Conservation (phyloP, 257 asterid genomes). For the Nicotiana undulata region DNA sequence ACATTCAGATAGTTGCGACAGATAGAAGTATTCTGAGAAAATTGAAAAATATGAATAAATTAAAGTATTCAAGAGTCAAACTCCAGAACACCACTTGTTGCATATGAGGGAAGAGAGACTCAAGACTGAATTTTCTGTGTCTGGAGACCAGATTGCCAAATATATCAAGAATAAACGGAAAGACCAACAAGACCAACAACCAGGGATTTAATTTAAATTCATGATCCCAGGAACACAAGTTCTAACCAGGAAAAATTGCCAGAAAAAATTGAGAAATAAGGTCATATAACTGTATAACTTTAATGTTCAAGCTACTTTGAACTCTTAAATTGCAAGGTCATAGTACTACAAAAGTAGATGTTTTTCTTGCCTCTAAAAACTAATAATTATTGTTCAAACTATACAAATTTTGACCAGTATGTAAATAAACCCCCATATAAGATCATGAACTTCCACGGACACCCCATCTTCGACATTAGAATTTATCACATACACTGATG, state of each 20-base stretch:
- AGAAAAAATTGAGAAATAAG: not conserved
- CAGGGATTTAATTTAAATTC: not conserved
- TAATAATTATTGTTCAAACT: slow-evolving; percentile 14
- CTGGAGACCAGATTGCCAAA: not conserved
- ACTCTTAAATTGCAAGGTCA: slow-evolving; percentile 1
- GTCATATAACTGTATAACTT: not conserved
- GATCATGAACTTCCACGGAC: not conserved
- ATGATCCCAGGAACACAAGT: not conserved
- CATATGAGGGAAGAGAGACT: not conserved
- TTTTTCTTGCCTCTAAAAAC: not conserved
- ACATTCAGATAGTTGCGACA: not conserved
- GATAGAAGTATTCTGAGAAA: not conserved
- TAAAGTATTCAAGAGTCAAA: not conserved
- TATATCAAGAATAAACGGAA: not conserved
- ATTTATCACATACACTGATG: not conserved
- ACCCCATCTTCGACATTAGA: not conserved
- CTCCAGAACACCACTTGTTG: not conserved
- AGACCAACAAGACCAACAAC: not conserved
- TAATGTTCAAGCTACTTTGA: not conserved
- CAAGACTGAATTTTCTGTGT: not conserved
- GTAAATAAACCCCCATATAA: slow-evolving; percentile 6
- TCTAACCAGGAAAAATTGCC: not conserved
- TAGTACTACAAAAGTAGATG: slow-evolving; percentile 4
- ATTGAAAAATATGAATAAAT: not conserved
- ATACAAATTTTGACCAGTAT: slow-evolving; percentile 17